Percentiles rank a stretch among this genome's conserved stretches.
phyloP scores from a whole-genome alignment of 208 protist species.

The Crithidia sp. region DNA sequence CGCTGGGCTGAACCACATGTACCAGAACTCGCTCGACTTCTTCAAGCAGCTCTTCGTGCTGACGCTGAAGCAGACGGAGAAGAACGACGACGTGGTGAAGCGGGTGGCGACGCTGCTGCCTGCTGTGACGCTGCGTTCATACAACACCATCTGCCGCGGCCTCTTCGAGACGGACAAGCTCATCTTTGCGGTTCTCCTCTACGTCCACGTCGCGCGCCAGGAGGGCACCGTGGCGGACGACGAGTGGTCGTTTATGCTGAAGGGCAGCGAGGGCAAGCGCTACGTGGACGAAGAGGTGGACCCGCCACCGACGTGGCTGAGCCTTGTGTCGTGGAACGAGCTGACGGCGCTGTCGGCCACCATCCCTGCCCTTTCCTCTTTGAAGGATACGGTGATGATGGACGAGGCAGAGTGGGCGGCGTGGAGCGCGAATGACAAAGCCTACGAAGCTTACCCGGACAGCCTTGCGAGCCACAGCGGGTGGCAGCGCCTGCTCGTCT shows the following conservation, averaged over 20 bases:
- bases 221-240: conserved; percentile 63
- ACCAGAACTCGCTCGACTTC: conserved; percentile 94
- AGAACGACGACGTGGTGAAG: conserved; percentile 71
- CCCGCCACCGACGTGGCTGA: conserved; percentile 90
- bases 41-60: conserved; percentile 93
- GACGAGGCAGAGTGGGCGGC: conserved; percentile 78
- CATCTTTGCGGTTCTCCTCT: conserved; percentile 96
- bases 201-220: conserved; percentile 85
- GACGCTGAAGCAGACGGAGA: conserved; percentile 91
- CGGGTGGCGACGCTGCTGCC: conserved; percentile 84
- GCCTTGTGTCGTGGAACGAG: conserved; percentile 91
- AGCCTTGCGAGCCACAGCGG: conserved; percentile 36
- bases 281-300: conserved; percentile 79
- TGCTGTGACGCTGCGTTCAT: conserved; percentile 88
- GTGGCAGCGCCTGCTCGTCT: conserved; percentile 90
- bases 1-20: conserved; percentile 93
- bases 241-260: conserved; percentile 92
- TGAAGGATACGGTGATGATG: conserved; percentile 90
- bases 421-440: conserved; percentile 89
- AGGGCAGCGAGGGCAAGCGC: conserved; percentile 80
- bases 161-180: conserved; percentile 96
- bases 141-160: conserved; percentile 94
- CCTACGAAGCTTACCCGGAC: conserved; percentile 79
- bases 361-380: conserved; percentile 83
- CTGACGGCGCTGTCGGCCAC: conserved; percentile 79